Conservation (phyloP, 768 basidiomycete species). For the Austroboletus eburneus region DNA sequence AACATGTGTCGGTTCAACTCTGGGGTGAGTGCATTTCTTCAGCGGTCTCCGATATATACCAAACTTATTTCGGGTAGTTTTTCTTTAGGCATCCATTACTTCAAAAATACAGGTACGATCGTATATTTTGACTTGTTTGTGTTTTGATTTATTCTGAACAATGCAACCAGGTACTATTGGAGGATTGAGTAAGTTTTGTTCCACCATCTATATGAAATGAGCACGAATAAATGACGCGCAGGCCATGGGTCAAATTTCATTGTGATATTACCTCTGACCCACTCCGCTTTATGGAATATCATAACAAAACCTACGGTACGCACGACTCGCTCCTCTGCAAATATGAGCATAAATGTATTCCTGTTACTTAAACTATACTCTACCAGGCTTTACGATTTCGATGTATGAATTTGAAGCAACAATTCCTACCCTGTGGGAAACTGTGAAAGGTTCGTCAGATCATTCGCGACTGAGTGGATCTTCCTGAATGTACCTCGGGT, state of each 20-base stretch:
- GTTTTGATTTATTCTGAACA: background rate
- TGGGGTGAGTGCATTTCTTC: constrained; percentile 40
- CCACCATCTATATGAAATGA: constrained; percentile 36
- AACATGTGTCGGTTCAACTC: constrained; percentile 80
- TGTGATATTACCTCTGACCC: constrained; percentile 50
- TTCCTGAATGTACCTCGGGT: background rate
- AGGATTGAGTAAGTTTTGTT: constrained; percentile 22
- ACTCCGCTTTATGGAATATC: constrained; percentile 52
- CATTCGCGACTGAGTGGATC: constrained; percentile 37
- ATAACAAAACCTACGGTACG: constrained; percentile 50
- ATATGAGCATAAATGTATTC: background rate
- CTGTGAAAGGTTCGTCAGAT: constrained; percentile 46
- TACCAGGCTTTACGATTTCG: constrained; percentile 56
- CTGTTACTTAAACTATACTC: background rate
- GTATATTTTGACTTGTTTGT: background rate
- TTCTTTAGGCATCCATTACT: constrained; percentile 41
- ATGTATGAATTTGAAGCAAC: constrained; percentile 60
- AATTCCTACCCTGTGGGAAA: constrained; percentile 60
- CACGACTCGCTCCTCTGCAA: too few species aligned
- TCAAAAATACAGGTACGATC: constrained; percentile 28
- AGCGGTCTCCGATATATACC: background rate
- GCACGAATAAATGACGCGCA: constrained; percentile 14
- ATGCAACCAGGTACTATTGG: constrained; percentile 25
- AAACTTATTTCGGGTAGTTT: constrained; percentile 32
- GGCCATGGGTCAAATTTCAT: constrained; percentile 50